Evolutionary conservation across 148 eudicot species (phyloP).

Genomic region (Cornus suecica): DNA sequence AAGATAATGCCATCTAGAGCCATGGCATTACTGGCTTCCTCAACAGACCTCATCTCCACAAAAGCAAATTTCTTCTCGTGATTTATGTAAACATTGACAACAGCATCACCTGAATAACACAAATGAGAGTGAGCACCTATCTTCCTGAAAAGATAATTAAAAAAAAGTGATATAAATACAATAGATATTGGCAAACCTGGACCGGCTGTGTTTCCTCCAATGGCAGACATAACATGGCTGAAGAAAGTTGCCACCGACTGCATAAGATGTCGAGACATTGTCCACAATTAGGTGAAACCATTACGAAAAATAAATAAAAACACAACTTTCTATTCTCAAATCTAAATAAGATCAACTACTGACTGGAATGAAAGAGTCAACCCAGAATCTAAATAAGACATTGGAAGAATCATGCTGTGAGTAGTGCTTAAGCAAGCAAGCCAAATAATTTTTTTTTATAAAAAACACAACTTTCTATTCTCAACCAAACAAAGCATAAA

Average conservation of each 20-base stretch:
- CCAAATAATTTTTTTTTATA: no score
- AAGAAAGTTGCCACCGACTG: constrained; percentile 93
- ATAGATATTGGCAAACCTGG: constrained; percentile 56
- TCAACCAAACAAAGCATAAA: no score
- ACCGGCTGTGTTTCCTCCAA: constrained; percentile 96
- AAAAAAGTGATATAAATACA: background rate
- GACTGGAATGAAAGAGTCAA: background rate
- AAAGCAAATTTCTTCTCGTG: constrained; percentile 92
- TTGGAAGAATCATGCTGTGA: background rate
- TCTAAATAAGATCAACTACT: background rate
- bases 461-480: no score
- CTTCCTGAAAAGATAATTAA: background rate
- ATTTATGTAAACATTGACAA: constrained; percentile 89
- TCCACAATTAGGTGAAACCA: background rate
- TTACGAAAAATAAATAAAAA: no score
- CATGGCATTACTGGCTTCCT: constrained; percentile 90
- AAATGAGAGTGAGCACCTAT: background rate
- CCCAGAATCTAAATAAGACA: background rate
- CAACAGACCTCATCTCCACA: constrained; percentile 87
- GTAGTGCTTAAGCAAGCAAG: no score
- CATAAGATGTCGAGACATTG: constrained; percentile 8
- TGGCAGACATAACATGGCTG: constrained; percentile 90
- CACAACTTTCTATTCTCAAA: no score
- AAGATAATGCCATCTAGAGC: constrained; percentile 72
- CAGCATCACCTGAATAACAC: constrained; percentile 73